phyloP scores from a whole-genome alignment of 805 yeast genomes.

The Pichia insulana region DNA sequence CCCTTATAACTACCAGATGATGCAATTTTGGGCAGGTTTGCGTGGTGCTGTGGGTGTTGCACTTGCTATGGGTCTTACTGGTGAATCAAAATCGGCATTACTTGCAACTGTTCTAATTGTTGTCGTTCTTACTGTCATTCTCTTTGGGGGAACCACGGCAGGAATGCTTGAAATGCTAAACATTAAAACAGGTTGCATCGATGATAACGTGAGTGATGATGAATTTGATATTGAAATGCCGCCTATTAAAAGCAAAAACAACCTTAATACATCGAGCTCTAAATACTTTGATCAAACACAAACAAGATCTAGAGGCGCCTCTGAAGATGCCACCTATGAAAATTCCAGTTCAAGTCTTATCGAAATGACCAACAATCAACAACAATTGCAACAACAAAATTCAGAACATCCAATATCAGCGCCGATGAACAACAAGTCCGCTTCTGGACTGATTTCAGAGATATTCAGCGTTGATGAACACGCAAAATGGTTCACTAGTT shows the following conservation, averaged over 20 bases:
- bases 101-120: conserved; percentile 94
- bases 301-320: conserved; percentile 19
- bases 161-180: conserved; percentile 94
- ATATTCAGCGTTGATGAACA: conserved; percentile 50
- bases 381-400: too few relatives aligned
- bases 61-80: conserved; percentile 93
- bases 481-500: conserved; percentile 84
- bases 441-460: conserved; percentile 20
- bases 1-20: conserved; percentile 92
- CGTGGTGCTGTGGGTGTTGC: conserved; percentile 99
- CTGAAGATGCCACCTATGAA: conserved; percentile 18
- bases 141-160: conserved; percentile 98
- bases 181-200: conserved; percentile 84
- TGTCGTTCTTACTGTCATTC: conserved; percentile 89
- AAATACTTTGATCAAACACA: conserved; percentile 18
- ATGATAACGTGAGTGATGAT: conserved; percentile 79
- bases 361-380: conserved; percentile 1
- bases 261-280: conserved; percentile 9
- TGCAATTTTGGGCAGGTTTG: conserved; percentile 99
- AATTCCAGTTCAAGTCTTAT: conserved; percentile 8
- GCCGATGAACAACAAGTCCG: neutral
- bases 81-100: conserved; percentile 80
- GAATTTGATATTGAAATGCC: conserved; percentile 90
- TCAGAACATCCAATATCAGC: neutral
- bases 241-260: conserved; percentile 3